Base-by-base conservation (phyloP, 768 basidiomycete species). In the Lepiota subincarnata region DNA sequence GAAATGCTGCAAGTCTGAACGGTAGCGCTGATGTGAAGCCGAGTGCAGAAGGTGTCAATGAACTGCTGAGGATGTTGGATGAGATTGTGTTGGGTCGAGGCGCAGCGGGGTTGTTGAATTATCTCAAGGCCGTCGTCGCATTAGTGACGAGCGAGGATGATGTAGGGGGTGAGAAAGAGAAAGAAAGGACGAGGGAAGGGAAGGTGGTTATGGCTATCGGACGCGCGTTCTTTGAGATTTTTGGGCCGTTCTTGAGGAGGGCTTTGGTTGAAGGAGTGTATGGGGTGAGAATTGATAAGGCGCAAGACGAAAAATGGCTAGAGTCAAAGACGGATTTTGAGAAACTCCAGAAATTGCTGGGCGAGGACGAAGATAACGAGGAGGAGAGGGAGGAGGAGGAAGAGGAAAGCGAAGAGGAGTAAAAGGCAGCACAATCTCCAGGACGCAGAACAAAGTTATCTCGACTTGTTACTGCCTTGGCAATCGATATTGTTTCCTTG, bases 211-310 rank as follows among this genome's bases (percentile, higher is more conserved):
- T 66, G 38, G 80, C 79, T 0, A 76, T 72, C 7, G 84, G 82
- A 5, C 66, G 73, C 41, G 82, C 82, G 19, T 92, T 83, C 57
- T 76, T 80, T 44, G 68, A 69, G 13, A 73, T 85, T 13, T 70
- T 92, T 42, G 78, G 85, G n/a, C 85, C 87, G 11, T 94, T 87
- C 63, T 61, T 89, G 59, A 70, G 78, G 61, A 73, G 83, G 18
- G 92, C 86, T 4, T 63, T 92, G 42, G 76, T 81, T 18, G 83
- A 89, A 61, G 90, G 91, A 2, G 84, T 92, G 20, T 93, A 87
- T 70, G 80, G 36, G 40, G 38, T 47, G 19, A 18, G 34, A 44
- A 45, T 39, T 39, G 40, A 26, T 19, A 28, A 18, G 34, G 40
- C 16, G 12, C 42, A 38, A 42, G 45, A 45, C 11, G 47, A 24